Evolutionary conservation across 2,329 filamentous ascomycete species (phyloP), one percentile per base, ranked within the genome.

Genomic region (Hypoxylon sp.): DNA sequence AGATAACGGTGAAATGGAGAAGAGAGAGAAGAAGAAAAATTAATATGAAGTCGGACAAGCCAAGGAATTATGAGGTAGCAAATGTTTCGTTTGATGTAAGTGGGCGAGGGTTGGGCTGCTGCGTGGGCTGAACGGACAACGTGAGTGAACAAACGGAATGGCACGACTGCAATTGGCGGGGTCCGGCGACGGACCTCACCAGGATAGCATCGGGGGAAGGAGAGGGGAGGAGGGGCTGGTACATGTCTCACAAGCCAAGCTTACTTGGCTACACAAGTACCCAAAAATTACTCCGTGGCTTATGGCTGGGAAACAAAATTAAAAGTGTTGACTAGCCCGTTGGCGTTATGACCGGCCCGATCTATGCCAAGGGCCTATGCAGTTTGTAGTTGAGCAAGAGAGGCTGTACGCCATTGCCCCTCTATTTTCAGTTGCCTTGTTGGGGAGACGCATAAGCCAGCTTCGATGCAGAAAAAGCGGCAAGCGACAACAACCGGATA

Each of bases 71-170:
- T 58, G 45, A 68, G 53, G 62, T 62, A 68, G 19, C 41, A 50
- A 65, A 37, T 39, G 30, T 34, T 54, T 43, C 16, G 32, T 41
- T 54, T 61, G 62, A 57, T 55, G 55, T 39, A 64, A 67, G 63
- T 68, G 21, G 23, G 46, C 27, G 16, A 32, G 52, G 52, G n/a
- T n/a, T 54, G 52, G 52, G 52, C 52, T 45, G 52, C 51, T 54
- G 37, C 61, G 55, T 65, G 63, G 67, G 62, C 53, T 67, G 63
- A 25, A 53, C 62, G 63, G 63, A 69, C 63, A 69, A 69, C 67
- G 67, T 69, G 65, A 68, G 59, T 51, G 63, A 64, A 61, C 63
- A 69, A 67, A 67, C 67, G 67, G 67, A 67, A 66, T 69, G 67
- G 63, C 45, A 45, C 54, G 67, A 69, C 68, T 66, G 32, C 32